Conservation (phyloP, 495 filamentous ascomycete genomes). For the Trichoderma erinaceum region DNA sequence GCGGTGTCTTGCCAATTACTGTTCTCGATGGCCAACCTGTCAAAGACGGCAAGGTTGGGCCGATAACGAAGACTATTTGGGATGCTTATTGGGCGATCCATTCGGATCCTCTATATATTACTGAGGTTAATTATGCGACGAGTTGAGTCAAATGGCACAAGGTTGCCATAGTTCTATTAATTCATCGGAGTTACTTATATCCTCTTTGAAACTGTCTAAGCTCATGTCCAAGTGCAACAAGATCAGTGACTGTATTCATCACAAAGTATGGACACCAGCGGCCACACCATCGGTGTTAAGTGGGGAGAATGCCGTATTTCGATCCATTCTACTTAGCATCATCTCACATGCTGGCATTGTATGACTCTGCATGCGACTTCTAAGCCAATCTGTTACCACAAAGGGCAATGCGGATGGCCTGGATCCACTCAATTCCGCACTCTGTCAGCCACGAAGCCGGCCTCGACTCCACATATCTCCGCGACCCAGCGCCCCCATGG, state of each 20-base stretch:
- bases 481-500: neutral
- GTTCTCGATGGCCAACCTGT: constrained; percentile 31
- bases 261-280: neutral
- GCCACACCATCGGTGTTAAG: neutral
- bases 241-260: neutral
- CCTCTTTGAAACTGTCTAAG: neutral
- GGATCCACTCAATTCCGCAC: neutral
- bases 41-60: constrained; percentile 31
- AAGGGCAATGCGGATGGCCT: neutral
- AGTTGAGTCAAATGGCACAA: too few species aligned
- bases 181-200: too few species aligned
- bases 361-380: neutral
- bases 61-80: constrained; percentile 37
- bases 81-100: constrained; percentile 31
- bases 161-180: too few species aligned
- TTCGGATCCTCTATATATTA: neutral
- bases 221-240: neutral
- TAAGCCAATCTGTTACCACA: neutral
- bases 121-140: neutral
- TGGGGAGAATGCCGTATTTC: neutral
- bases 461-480: neutral
- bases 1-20: constrained; percentile 38
- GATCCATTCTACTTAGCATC: neutral
- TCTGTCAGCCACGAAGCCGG: neutral
- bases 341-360: neutral